Evolutionary conservation across 306 rosid genomes (phyloP).

Genomic region (Gleditsia sinensis): DNA sequence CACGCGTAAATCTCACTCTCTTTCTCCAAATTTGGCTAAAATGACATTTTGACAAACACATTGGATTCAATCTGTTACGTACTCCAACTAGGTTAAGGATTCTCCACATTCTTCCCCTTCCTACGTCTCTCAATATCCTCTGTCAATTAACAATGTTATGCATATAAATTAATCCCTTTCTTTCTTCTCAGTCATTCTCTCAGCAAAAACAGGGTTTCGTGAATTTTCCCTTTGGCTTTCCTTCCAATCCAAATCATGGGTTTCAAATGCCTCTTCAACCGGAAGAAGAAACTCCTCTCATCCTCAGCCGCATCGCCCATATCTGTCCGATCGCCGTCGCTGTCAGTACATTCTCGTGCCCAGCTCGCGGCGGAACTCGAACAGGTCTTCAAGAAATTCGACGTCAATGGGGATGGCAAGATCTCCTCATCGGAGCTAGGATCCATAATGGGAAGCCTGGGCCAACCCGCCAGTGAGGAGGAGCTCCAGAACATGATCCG

Average conservation of each 20-base stretch:
- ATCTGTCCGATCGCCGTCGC: conserved; percentile 38
- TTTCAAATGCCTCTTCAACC: conserved; percentile 63
- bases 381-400: conserved; percentile 80
- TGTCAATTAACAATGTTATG: not conserved
- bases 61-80: not conserved
- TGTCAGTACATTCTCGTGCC: conserved; percentile 43
- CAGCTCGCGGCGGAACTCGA: conserved; percentile 69
- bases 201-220: not conserved
- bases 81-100: not conserved
- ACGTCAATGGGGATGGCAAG: conserved; percentile 91
- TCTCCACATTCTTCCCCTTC: not conserved
- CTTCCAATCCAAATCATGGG: conserved; percentile 49
- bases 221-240: not conserved
- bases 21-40: not conserved
- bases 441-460: conserved; percentile 69
- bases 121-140: not conserved
- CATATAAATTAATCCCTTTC: not conserved
- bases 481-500: conserved; percentile 65
- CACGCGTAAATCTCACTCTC: not conserved
- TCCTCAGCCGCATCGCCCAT: not conserved
- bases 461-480: conserved; percentile 58
- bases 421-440: conserved; percentile 83
- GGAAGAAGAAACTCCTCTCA: conserved; percentile 49
- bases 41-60: not conserved
- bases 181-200: not conserved